A percentile compares a stretch with the other conserved stretches of the same genome.
Evolutionary conservation across 202 grass and related monocot species (phyloP).

Genomic region (Carex arenaria): DNA sequence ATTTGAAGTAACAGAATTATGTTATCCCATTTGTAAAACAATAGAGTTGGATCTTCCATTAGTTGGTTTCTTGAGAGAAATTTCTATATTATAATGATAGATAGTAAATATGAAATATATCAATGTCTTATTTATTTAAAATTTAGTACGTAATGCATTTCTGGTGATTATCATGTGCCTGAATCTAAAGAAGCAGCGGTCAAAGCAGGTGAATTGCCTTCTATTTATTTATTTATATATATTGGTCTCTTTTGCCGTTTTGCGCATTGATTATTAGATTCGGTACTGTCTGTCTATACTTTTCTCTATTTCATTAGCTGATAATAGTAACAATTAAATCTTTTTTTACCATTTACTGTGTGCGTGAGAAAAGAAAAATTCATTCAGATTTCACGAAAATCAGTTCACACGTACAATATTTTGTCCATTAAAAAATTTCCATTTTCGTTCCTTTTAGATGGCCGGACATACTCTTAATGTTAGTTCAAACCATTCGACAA

Average conservation of each 20-base stretch:
- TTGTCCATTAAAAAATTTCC: too few species aligned
- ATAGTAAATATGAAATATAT: not conserved
- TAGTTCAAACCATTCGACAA: too few species aligned
- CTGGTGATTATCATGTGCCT: not conserved
- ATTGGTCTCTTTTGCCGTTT: not conserved
- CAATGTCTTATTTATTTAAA: not conserved
- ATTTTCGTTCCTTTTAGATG: too few species aligned
- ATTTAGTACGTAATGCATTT: not conserved
- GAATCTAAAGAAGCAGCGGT: not conserved
- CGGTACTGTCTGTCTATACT: not conserved
- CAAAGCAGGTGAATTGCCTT: not conserved
- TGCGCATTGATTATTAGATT: not conserved
- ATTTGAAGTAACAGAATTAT: too few species aligned
- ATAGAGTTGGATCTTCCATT: not conserved
- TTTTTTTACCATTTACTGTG: too few species aligned
- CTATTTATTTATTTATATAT: not conserved
- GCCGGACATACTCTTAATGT: too few species aligned
- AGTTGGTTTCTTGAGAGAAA: not conserved
- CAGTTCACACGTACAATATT: too few species aligned
- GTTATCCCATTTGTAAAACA: too few species aligned
- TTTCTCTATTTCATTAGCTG: not conserved
- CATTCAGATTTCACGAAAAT: too few species aligned
- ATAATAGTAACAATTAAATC: too few species aligned
- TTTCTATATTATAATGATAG: not conserved
- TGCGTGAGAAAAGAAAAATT: too few species aligned